Percentiles rank a stretch among this genome's conserved stretches.
These are phyloP conservation scores for Cutaneotrichosporon cavernicola DNA, from an alignment of 1,284 basidiomycete species.

Conservation along the genomic window DNA sequence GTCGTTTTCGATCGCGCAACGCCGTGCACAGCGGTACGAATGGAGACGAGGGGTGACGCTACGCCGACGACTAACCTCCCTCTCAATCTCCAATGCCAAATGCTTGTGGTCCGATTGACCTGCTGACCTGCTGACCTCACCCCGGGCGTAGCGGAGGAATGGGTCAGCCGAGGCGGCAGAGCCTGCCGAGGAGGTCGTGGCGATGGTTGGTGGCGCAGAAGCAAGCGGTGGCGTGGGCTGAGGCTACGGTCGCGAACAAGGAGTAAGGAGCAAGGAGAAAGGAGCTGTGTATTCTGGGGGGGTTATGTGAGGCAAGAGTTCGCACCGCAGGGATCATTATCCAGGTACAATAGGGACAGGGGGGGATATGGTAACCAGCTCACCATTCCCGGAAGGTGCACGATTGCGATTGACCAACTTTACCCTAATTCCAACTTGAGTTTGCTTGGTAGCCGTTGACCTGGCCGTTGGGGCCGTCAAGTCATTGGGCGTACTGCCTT, in stretches of 20 bases:
- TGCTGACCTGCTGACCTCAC: neutral
- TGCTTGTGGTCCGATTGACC: neutral
- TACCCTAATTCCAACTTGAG: neutral
- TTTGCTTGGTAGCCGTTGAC: too few relatives aligned
- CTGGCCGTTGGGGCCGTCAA: neutral
- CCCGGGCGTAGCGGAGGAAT: neutral
- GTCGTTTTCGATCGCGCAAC: neutral
- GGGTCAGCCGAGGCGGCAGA: neutral
- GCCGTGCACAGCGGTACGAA: neutral
- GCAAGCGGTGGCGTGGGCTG: neutral
- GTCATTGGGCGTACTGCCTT: too few relatives aligned
- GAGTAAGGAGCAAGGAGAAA: neutral
- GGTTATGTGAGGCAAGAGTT: too few relatives aligned
- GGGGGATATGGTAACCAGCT: neutral
- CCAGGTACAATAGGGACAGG: too few relatives aligned
- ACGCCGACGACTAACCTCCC: neutral
- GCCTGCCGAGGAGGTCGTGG: neutral
- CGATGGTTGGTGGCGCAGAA: neutral
- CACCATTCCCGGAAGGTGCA: neutral
- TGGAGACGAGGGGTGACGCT: neutral
- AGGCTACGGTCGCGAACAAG: neutral
- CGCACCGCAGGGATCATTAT: too few relatives aligned
- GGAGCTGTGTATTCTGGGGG: too few relatives aligned
- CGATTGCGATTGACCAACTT: neutral
- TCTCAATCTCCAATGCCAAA: neutral